Conservation (phyloP, 139 green algal genomes). For the Cymbomonas tetramitiformis region DNA sequence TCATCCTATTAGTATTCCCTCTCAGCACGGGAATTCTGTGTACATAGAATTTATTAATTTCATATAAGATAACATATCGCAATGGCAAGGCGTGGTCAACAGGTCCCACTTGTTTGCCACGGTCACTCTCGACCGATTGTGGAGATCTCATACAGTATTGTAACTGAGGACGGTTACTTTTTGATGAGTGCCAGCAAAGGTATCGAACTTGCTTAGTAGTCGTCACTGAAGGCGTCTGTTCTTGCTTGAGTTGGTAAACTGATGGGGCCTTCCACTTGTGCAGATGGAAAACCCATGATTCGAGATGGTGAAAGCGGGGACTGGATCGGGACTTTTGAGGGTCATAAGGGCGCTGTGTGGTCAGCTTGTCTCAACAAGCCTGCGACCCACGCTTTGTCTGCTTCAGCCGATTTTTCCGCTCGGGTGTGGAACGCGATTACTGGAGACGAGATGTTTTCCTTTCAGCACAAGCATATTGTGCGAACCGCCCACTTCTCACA, state of each 20-base stretch:
- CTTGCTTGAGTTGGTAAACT: too few species aligned
- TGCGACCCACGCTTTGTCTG: constrained; percentile 75
- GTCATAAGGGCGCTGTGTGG: constrained; percentile 96
- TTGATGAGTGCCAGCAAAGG: constrained; percentile 77
- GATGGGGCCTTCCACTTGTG: not conserved
- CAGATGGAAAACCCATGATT: constrained; percentile 91
- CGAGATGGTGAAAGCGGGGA: constrained; percentile 82
- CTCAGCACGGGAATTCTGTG: too few species aligned
- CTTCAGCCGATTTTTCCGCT: constrained; percentile 82
- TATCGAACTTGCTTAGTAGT: constrained; percentile 6
- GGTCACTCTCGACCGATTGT: constrained; percentile 88
- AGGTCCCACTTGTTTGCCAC: constrained; percentile 77
- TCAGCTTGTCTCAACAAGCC: constrained; percentile 65
- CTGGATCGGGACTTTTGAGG: constrained; percentile 96
- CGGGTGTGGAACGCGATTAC: constrained; percentile 79
- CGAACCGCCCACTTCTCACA: constrained; percentile 53
- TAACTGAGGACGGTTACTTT: constrained; percentile 89
- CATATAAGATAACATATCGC: too few species aligned
- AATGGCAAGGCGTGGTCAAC: too few species aligned
- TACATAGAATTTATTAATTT: too few species aligned
- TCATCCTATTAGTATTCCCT: too few species aligned
- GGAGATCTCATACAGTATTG: constrained; percentile 75
- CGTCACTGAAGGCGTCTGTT: not conserved
- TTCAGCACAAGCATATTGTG: constrained; percentile 88
- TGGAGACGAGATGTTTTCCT: constrained; percentile 67